phyloP scores from a whole-genome alignment of 306 rosid genomes.

The Datisca glomerata region DNA sequence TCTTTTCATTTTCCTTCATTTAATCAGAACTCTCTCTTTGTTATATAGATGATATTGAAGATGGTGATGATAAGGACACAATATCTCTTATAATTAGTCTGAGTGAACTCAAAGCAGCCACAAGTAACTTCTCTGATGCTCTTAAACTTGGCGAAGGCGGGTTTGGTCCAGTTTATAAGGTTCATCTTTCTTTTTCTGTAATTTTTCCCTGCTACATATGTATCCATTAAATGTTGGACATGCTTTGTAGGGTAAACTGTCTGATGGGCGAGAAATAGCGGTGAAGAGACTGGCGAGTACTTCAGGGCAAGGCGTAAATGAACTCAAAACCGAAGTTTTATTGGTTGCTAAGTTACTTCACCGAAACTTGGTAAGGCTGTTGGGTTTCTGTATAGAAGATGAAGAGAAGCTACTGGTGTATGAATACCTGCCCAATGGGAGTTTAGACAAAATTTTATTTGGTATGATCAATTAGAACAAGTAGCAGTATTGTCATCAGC shows the following conservation, averaged over 20 bases:
- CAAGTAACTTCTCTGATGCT: slow-evolving; percentile 24
- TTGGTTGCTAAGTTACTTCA: slow-evolving; percentile 24
- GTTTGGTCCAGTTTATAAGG: slow-evolving; percentile 48
- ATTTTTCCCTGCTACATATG: not conserved
- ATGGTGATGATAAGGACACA: slow-evolving; percentile 20
- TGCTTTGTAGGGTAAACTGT: slow-evolving; percentile 20
- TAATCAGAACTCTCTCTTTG: too few species aligned
- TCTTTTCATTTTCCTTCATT: too few species aligned
- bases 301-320: slow-evolving; percentile 22
- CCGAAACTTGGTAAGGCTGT: slow-evolving; percentile 8
- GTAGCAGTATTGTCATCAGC: too few species aligned
- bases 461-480: too few species aligned
- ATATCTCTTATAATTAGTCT: too few species aligned
- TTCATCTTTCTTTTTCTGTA: not conserved
- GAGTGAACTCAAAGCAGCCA: slow-evolving; percentile 22
- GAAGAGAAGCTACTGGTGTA: slow-evolving; percentile 31
- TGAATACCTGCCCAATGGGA: too few species aligned
- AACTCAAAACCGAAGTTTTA: slow-evolving; percentile 28
- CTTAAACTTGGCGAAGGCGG: slow-evolving; percentile 42
- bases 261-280: slow-evolving; percentile 9
- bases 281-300: slow-evolving; percentile 30
- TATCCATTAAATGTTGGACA: not conserved
- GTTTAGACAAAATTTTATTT: slow-evolving; percentile 1
- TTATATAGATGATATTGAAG: slow-evolving; percentile 7
- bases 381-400: slow-evolving; percentile 21